Conservation (phyloP, 345 rosid genomes). For the Brassica juncea region DNA sequence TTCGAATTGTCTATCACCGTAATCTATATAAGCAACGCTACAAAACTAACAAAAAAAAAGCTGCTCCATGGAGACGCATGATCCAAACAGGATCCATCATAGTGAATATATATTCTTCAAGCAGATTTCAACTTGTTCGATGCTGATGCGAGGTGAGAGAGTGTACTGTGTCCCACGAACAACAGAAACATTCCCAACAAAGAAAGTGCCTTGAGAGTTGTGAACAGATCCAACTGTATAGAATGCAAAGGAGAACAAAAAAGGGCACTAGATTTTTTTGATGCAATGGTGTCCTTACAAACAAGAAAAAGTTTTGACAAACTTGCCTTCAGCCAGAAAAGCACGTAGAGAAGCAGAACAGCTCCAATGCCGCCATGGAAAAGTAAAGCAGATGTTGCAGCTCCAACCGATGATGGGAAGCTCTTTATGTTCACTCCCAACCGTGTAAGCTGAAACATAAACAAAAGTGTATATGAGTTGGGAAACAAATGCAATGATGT, state of each 20-base stretch:
- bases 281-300: constrained; percentile 1
- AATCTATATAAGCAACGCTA: constrained; percentile 37
- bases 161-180: constrained; percentile 85
- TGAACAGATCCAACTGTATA: constrained; percentile 84
- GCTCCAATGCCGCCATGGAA: constrained; percentile 89
- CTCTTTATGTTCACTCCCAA: constrained; percentile 86
- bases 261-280: neutral
- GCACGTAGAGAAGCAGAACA: constrained; percentile 72
- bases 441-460: constrained; percentile 53
- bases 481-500: neutral
- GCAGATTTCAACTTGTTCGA: constrained; percentile 85
- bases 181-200: constrained; percentile 76
- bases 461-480: neutral
- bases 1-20: constrained; percentile 5
- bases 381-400: constrained; percentile 67
- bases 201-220: constrained; percentile 74
- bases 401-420: constrained; percentile 65
- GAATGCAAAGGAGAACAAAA: neutral
- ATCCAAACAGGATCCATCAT: neutral
- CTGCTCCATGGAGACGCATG: constrained; percentile 13
- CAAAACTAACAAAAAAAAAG: constrained; percentile 17
- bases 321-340: constrained; percentile 93
- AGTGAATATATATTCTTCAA: constrained; percentile 33
- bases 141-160: constrained; percentile 75
- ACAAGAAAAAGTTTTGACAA: neutral